Conservation (phyloP, 495 filamentous ascomycete genomes). For the Chaetomium cochliodes region DNA sequence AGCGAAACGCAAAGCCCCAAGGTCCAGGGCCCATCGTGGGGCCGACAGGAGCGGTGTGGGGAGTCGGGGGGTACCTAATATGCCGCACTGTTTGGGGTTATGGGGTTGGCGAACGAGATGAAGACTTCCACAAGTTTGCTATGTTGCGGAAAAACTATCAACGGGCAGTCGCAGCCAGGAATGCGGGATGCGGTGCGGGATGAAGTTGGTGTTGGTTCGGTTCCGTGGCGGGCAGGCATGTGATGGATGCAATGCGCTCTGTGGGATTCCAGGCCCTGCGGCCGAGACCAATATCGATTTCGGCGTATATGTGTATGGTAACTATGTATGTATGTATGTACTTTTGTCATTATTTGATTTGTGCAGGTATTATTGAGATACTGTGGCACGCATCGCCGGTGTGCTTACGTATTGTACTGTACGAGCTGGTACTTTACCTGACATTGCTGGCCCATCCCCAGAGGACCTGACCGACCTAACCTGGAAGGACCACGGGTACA, state of each 20-base stretch:
- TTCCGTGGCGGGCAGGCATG: neutral
- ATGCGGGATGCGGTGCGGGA: neutral
- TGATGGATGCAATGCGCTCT: neutral
- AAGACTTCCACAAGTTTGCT: neutral
- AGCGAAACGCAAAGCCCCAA: neutral
- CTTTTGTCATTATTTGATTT: too few species aligned
- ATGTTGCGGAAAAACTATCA: neutral
- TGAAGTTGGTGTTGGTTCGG: neutral
- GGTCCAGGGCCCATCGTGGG: slow-evolving; percentile 18
- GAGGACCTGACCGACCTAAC: too few species aligned
- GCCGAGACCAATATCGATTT: neutral
- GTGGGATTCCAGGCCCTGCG: neutral
- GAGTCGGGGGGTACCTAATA: neutral
- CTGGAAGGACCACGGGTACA: neutral
- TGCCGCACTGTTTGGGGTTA: too few species aligned
- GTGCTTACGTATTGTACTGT: neutral
- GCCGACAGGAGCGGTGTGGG: slow-evolving; percentile 8
- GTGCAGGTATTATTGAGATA: too few species aligned
- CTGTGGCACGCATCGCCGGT: too few species aligned
- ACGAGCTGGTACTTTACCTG: neutral
- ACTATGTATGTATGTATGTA: too few species aligned
- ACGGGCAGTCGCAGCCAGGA: neutral
- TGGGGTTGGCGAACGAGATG: too few species aligned
- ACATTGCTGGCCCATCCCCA: too few species aligned
- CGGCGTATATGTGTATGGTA: neutral